Conservation (phyloP, 179 eudicot genomes). For the Carnegiea gigantea region DNA sequence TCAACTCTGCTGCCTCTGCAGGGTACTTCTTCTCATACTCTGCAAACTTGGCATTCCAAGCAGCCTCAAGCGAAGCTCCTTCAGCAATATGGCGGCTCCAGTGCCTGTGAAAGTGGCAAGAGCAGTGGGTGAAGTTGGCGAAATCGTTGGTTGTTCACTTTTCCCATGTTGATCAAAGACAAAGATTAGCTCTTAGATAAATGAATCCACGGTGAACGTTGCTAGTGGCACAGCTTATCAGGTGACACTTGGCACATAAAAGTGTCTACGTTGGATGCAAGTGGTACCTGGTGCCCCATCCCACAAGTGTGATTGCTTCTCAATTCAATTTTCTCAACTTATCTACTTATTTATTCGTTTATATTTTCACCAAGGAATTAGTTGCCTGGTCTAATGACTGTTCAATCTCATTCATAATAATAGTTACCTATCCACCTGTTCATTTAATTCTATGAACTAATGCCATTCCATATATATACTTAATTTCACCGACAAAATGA, state of each 20-base stretch:
- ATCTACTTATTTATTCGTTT: too few relatives aligned
- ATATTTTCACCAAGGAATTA: not conserved
- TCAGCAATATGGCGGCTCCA: conserved; percentile 94
- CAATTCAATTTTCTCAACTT: too few relatives aligned
- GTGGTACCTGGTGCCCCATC: not conserved
- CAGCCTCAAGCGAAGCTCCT: conserved; percentile 91
- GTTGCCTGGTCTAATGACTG: not conserved
- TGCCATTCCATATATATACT: too few relatives aligned
- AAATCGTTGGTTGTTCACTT: not conserved
- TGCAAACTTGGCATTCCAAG: conserved; percentile 88
- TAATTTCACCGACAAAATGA: not conserved
- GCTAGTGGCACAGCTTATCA: not conserved
- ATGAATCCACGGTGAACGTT: not conserved
- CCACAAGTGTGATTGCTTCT: not conserved
- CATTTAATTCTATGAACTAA: not conserved
- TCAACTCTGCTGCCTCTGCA: conserved; percentile 50
- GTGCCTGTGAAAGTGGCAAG: conserved; percentile 46
- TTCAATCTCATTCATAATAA: not conserved
- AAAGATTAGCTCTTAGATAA: too few relatives aligned
- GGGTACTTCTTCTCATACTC: conserved; percentile 78
- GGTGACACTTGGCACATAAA: not conserved
- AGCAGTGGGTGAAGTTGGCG: not conserved
- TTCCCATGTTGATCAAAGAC: not conserved
- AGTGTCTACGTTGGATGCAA: not conserved
- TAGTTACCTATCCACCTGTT: not conserved